Percentiles rank a stretch among this genome's conserved stretches.
phyloP scores from a whole-genome alignment of 352 stramenopile species.

The Plasmopara muralis region DNA sequence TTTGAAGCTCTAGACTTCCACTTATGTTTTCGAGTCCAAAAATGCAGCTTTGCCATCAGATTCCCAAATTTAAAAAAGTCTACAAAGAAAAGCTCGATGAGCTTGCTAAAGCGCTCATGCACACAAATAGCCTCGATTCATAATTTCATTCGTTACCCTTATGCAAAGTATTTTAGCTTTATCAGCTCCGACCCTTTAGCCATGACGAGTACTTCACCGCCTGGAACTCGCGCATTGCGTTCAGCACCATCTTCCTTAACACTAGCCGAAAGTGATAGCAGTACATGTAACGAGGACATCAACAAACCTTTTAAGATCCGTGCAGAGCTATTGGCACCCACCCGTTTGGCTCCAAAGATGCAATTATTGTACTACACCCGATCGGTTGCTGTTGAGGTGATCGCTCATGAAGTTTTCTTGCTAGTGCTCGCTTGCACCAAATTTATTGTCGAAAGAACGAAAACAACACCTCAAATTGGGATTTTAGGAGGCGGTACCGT shows the following conservation, averaged over 20 bases:
- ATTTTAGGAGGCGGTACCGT: conserved; percentile 52
- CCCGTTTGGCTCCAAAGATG: conserved; percentile 28
- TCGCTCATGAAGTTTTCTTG: conserved; percentile 40
- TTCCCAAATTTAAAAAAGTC: no score
- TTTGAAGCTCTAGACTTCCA: no score
- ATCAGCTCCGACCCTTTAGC: background rate
- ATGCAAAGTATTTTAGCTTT: no score
- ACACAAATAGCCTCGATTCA: no score
- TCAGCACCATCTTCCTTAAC: background rate
- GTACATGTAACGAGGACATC: conserved; percentile 1
- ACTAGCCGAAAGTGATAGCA: conserved; percentile 4
- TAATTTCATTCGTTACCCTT: no score
- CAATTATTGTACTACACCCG: conserved; percentile 31
- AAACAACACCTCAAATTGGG: conserved; percentile 30
- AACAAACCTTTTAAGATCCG: conserved; percentile 38
- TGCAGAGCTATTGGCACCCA: conserved; percentile 29
- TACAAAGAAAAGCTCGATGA: no score
- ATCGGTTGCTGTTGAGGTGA: conserved; percentile 24
- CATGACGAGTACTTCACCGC: background rate
- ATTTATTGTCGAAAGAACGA: conserved; percentile 11
- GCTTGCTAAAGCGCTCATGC: no score
- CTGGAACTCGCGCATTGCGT: background rate
- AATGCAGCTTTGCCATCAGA: no score
- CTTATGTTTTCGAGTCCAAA: no score
- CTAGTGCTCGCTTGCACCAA: conserved; percentile 28